Conservation (phyloP, 352 stramenopile genomes). For the Globisporangium acanthophoron region DNA sequence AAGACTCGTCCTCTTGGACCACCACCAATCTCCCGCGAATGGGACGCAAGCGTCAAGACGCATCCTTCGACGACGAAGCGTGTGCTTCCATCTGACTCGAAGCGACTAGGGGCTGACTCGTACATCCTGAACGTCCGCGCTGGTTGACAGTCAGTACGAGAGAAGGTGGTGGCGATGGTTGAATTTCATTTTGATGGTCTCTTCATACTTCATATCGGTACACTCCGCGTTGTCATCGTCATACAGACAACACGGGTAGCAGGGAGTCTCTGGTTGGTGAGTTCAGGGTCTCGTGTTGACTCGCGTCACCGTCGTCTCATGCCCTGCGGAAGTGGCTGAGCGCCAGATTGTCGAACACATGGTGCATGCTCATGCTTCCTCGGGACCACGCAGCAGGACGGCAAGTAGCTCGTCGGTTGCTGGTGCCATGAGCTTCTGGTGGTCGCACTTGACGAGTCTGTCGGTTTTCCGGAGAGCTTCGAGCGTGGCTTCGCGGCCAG, state of each 20-base stretch:
- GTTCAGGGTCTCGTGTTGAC: neutral
- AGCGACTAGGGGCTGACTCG: no score
- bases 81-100: neutral
- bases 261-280: neutral
- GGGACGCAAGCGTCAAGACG: neutral
- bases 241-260: no score
- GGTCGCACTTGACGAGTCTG: constrained; percentile 46
- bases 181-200: neutral
- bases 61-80: neutral
- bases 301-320: neutral
- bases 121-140: constrained; percentile 4
- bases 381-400: constrained; percentile 38
- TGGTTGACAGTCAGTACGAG: neutral
- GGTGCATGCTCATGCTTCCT: constrained; percentile 25
- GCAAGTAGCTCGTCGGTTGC: constrained; percentile 36
- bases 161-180: neutral
- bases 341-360: constrained; percentile 24
- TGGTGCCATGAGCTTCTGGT: constrained; percentile 22
- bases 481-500: constrained; percentile 28
- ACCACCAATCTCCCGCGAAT: neutral
- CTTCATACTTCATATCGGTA: neutral
- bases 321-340: constrained; percentile 8
- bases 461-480: constrained; percentile 21
- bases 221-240: neutral
- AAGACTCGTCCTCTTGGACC: neutral